Evolutionary conservation across 768 basidiomycete species (phyloP).

Genomic region (Tulasnella sp.): DNA sequence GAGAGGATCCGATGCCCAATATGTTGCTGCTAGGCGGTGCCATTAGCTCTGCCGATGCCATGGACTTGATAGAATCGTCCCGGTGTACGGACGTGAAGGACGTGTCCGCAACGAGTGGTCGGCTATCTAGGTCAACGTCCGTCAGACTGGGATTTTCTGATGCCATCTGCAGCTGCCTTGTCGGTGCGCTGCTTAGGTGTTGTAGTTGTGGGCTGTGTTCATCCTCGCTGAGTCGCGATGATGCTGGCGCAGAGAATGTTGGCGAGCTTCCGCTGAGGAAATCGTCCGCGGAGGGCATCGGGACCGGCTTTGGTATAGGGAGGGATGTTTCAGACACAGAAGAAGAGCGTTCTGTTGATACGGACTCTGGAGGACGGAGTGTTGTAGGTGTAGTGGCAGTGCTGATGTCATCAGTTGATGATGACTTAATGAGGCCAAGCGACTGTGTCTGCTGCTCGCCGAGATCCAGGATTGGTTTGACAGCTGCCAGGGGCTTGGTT

Average conservation of each 20-base stretch:
- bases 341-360: not conserved
- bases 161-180: not conserved
- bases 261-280: constrained; percentile 3
- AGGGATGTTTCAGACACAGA: not conserved
- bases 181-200: not conserved
- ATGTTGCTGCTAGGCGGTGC: not conserved
- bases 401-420: not conserved
- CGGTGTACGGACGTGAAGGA: not conserved
- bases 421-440: not conserved
- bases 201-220: not conserved
- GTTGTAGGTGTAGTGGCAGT: not conserved
- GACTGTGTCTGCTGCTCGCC: not conserved
- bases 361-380: not conserved
- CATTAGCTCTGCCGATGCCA: not conserved
- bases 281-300: constrained; percentile 4
- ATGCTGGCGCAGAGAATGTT: not conserved
- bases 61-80: not conserved
- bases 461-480: too few relatives aligned
- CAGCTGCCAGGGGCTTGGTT: not conserved
- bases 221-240: not conserved
- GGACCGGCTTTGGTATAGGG: constrained; percentile 6
- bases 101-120: not conserved
- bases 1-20: too few relatives aligned
- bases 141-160: not conserved
- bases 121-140: not conserved